Evolutionary conservation across 108 stramenopile genomes (phyloP).

Genomic region (Heterococcus sp.): DNA sequence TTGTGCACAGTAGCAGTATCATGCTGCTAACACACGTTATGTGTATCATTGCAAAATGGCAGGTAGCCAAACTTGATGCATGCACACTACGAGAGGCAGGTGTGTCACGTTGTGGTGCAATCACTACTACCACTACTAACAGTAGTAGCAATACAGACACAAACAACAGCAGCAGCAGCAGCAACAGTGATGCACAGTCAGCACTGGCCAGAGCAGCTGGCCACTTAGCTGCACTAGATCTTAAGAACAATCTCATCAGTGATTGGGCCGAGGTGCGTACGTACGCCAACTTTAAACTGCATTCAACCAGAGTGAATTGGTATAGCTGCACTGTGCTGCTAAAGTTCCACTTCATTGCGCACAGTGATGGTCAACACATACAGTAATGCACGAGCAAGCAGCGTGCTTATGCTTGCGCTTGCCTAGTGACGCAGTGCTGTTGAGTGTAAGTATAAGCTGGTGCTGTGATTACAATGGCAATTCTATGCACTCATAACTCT

Average conservation of each 20-base stretch:
- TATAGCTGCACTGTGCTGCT: neutral
- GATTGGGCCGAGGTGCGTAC: conserved; percentile 26
- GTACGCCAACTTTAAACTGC: neutral
- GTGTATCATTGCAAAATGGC: no score
- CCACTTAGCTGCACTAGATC: conserved; percentile 2
- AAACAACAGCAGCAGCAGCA: neutral
- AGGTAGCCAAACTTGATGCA: neutral
- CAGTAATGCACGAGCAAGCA: no score
- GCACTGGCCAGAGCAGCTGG: neutral
- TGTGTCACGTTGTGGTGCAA: neutral
- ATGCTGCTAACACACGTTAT: no score
- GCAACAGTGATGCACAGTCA: neutral
- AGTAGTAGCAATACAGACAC: neutral
- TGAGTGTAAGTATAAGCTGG: no score
- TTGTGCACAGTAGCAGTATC: no score
- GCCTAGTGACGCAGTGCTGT: no score
- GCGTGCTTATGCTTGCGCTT: no score
- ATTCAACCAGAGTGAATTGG: neutral
- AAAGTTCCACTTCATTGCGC: neutral
- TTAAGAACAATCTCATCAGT: conserved; percentile 26
- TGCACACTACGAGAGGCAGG: neutral
- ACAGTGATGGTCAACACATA: neutral
- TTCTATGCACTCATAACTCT: no score
- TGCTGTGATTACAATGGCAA: no score
- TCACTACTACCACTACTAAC: no score